A percentile compares a stretch with the other conserved stretches of the same genome.
phyloP scores from a whole-genome alignment of 139 green algal species.

The Closterium sp. region DNA sequence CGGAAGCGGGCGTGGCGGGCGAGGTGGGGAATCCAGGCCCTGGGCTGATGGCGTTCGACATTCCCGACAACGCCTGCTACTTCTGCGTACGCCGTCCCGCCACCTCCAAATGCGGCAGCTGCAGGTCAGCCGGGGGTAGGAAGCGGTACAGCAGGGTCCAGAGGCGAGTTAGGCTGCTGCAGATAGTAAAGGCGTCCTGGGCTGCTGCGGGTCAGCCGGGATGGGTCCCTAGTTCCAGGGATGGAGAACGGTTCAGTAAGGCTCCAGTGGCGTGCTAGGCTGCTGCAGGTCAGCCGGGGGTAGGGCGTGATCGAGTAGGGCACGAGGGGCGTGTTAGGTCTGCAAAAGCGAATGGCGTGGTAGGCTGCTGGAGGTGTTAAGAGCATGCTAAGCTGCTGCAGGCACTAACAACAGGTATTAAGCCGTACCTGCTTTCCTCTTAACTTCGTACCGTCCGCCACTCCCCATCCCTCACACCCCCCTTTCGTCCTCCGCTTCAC shows the following conservation, averaged over 20 bases:
- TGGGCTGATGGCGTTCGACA: constrained; percentile 3
- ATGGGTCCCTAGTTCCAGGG: too few species aligned
- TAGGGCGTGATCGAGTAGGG: neutral
- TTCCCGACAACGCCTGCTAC: constrained; percentile 41
- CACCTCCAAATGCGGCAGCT: constrained; percentile 42
- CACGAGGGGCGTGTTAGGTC: too few species aligned
- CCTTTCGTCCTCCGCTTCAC: neutral
- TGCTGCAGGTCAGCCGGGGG: constrained; percentile 13
- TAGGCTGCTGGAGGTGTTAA: neutral
- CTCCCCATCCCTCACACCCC: neutral
- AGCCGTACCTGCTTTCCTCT: neutral
- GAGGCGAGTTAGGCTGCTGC: too few species aligned
- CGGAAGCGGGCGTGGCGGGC: neutral
- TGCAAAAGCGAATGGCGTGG: too few species aligned
- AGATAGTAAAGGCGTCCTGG: neutral
- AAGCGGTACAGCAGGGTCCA: neutral
- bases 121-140: constrained; percentile 1
- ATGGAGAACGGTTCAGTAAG: too few species aligned
- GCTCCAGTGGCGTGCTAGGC: too few species aligned
- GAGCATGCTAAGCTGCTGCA: neutral
- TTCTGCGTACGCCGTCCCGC: constrained; percentile 22
- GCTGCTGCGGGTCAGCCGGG: too few species aligned
- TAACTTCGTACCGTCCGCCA: neutral
- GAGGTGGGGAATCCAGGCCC: neutral
- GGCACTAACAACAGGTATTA: neutral